These are phyloP conservation scores for Entomortierella lignicola DNA, from an alignment of 192 early-diverging fungal species.

Conservation along the genomic window DNA sequence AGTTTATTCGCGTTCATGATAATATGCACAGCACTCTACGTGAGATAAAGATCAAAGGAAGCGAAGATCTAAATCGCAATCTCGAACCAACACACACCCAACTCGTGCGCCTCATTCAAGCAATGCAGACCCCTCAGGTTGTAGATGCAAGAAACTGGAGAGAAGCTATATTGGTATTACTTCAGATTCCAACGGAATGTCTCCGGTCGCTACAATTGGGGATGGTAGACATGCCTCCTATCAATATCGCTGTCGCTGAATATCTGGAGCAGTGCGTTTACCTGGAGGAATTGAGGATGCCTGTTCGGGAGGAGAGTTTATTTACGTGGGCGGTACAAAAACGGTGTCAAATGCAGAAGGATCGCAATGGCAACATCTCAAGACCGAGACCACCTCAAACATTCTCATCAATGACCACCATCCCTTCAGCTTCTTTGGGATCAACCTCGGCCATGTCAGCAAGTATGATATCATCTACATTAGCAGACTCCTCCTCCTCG, in stretches of 20 bases:
- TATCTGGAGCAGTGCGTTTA: conserved; percentile 16
- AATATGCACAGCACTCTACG: conserved; percentile 21
- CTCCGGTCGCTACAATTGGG: conserved; percentile 29
- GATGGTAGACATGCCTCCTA: conserved; percentile 28
- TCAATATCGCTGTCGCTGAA: conserved; percentile 7
- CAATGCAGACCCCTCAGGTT: conserved; percentile 41
- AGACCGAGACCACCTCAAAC: not conserved
- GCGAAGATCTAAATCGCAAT: conserved; percentile 17
- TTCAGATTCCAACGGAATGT: conserved; percentile 29
- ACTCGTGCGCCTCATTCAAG: conserved; percentile 23
- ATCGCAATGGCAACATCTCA: not conserved
- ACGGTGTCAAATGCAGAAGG: not conserved
- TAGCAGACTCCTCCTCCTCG: conserved; percentile 6
- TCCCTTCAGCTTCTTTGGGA: not conserved
- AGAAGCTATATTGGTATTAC: conserved; percentile 35
- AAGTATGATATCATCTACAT: not conserved
- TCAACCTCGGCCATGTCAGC: not conserved
- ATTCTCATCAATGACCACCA: not conserved
- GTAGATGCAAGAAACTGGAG: conserved; percentile 49
- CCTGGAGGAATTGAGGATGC: conserved; percentile 38
- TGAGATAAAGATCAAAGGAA: conserved; percentile 51
- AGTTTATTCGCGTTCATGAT: conserved; percentile 51
- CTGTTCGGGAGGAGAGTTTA: conserved; percentile 22
- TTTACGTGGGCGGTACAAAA: conserved; percentile 27
- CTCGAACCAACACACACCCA: conserved; percentile 12